Conservation (phyloP, 2,329 filamentous ascomycete species). For the Diaporthe sp. region DNA sequence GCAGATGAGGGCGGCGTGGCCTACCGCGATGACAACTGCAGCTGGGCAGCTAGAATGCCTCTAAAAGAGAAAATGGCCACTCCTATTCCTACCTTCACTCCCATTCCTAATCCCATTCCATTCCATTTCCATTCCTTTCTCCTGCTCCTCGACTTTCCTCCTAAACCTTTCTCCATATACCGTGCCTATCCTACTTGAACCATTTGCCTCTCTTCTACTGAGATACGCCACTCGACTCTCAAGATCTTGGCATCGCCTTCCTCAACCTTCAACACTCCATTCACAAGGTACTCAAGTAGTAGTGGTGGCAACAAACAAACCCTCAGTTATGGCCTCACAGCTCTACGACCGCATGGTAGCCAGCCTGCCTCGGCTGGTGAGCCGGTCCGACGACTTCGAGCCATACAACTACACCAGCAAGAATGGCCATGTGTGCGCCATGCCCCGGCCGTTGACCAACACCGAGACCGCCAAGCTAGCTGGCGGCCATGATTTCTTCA, state of each 20-base stretch:
- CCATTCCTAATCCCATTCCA: background rate
- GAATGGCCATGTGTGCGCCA: slow-evolving; percentile 39
- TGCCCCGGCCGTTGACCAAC: slow-evolving; percentile 38
- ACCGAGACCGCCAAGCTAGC: slow-evolving; percentile 36
- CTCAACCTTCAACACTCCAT: background rate
- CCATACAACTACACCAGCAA: slow-evolving; percentile 39
- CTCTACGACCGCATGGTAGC: slow-evolving; percentile 32
- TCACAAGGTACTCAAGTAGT: too few relatives aligned
- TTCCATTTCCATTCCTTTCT: background rate
- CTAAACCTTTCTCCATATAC: background rate
- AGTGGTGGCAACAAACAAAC: background rate
- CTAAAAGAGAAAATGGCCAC: slow-evolving; percentile 21
- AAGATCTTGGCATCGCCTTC: background rate
- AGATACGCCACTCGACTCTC: background rate
- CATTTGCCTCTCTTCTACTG: too few relatives aligned
- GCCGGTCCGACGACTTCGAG: background rate
- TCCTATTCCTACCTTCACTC: background rate
- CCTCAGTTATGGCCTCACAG: slow-evolving; percentile 27
- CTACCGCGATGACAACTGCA: background rate
- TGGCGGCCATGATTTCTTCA: slow-evolving; percentile 40
- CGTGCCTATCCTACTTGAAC: rapidly evolving
- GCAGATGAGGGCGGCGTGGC: background rate
- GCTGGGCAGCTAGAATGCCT: background rate
- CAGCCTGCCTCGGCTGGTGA: slow-evolving; percentile 20
- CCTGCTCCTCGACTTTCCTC: background rate